These are phyloP conservation scores for Prasinococcaceae sp. DNA, from an alignment of 139 green algal genomes.

Conservation along the genomic window DNA sequence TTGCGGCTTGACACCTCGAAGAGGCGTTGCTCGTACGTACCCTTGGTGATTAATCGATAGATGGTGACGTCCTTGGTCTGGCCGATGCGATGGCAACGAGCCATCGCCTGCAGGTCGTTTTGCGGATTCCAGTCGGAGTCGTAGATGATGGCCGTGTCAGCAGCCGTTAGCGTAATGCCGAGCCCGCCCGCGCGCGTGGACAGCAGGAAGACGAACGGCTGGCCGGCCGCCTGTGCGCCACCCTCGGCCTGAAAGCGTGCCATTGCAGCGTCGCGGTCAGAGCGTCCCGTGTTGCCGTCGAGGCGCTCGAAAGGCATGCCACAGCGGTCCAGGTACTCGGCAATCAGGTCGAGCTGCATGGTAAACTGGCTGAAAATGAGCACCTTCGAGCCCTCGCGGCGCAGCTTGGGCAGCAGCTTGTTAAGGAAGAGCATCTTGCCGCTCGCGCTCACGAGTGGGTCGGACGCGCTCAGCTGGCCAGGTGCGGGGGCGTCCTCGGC, in stretches of 20 bases:
- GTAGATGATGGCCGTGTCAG: conserved; percentile 88
- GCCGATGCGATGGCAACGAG: conserved; percentile 87
- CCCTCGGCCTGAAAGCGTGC: conserved; percentile 54
- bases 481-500: background rate
- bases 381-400: conserved; percentile 56
- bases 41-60: conserved; percentile 72
- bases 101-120: conserved; percentile 92
- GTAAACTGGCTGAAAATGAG: conserved; percentile 87
- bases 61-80: conserved; percentile 72
- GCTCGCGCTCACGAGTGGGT: too few relatives aligned
- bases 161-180: conserved; percentile 89
- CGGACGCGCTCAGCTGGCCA: background rate
- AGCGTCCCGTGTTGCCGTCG: conserved; percentile 41
- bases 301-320: conserved; percentile 65
- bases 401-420: conserved; percentile 71
- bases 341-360: conserved; percentile 77
- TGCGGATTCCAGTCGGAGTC: conserved; percentile 89
- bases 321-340: conserved; percentile 47
- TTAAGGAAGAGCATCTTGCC: conserved; percentile 67
- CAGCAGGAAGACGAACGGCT: conserved; percentile 27
- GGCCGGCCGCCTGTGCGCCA: too few relatives aligned
- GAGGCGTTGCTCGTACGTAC: conserved; percentile 80
- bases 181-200: conserved; percentile 61
- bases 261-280: conserved; percentile 55
- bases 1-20: conserved; percentile 54